These are phyloP conservation scores for Speleostelium caveatum DNA, from an alignment of 78 protist species.

Conservation along the genomic window DNA sequence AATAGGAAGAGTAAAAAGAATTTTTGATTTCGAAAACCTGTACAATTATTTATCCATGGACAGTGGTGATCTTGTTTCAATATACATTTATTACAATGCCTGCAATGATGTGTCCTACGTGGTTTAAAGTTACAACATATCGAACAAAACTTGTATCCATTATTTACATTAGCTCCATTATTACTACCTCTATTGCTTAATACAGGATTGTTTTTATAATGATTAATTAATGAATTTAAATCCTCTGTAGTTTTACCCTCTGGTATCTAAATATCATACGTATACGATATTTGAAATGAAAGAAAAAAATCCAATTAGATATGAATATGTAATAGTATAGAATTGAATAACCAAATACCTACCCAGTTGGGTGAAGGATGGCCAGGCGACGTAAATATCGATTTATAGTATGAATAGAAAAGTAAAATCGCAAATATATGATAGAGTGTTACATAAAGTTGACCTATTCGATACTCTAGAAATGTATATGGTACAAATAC, in stretches of 20 bases:
- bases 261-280: conserved; percentile 5
- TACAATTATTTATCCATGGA: conserved; percentile 81
- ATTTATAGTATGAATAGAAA: neutral
- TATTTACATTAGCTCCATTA: neutral
- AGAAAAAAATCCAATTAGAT: neutral
- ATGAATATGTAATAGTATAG: neutral
- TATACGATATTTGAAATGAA: neutral
- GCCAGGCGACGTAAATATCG: conserved; percentile 7
- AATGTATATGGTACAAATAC: conserved; percentile 15
- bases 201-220: neutral
- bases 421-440: conserved; percentile 1
- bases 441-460: conserved; percentile 2
- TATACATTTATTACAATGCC: conserved; percentile 88
- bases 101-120: conserved; percentile 92
- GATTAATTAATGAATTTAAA: neutral
- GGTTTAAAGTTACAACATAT: conserved; percentile 63
- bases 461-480: neutral
- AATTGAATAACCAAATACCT: neutral
- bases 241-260: conserved; percentile 33
- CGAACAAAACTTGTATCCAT: conserved; percentile 10
- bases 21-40: conserved; percentile 53
- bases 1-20: conserved; percentile 32
- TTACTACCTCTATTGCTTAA: neutral
- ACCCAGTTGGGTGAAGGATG: neutral
- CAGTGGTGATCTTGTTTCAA: conserved; percentile 95